Percentiles rank a stretch among this genome's conserved stretches.
phyloP scores from a whole-genome alignment of 495 filamentous ascomycete genomes.

The Letharia columbiana region DNA sequence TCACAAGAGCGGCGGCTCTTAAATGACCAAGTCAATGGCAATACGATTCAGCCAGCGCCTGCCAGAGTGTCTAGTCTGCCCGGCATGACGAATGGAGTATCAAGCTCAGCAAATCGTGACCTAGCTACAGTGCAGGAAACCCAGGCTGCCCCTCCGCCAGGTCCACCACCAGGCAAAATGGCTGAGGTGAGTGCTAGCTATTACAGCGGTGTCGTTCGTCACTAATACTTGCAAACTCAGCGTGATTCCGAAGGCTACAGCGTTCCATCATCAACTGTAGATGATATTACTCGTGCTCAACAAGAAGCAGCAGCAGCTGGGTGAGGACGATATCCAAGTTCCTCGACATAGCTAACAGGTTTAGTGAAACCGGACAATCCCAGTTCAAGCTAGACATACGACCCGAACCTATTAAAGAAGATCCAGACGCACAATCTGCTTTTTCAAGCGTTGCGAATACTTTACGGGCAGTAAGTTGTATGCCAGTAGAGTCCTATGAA shows the following conservation, averaged over 20 bases:
- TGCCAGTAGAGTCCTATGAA: neutral
- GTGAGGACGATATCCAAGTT: constrained; percentile 24
- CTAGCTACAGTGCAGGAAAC: constrained; percentile 27
- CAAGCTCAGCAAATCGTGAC: constrained; percentile 16
- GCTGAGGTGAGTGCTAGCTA: constrained; percentile 14
- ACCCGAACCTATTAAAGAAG: constrained; percentile 87
- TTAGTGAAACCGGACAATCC: constrained; percentile 51
- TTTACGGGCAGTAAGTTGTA: constrained; percentile 51
- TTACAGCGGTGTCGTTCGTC: neutral
- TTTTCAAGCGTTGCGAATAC: constrained; percentile 88
- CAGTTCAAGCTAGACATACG: constrained; percentile 87
- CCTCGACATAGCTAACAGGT: constrained; percentile 19
- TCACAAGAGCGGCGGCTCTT: constrained; percentile 24
- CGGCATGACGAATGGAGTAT: constrained; percentile 28
- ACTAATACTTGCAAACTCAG: constrained; percentile 32
- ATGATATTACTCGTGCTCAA: constrained; percentile 78
- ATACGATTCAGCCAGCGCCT: constrained; percentile 24
- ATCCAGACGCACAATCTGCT: constrained; percentile 78
- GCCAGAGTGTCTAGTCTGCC: constrained; percentile 26
- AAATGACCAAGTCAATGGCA: constrained; percentile 26
- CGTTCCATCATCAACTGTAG: constrained; percentile 56
- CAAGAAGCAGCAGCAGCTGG: constrained; percentile 59
- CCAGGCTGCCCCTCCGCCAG: constrained; percentile 24
- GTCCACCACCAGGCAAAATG: constrained; percentile 22
- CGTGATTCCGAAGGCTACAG: constrained; percentile 57